Evolutionary conservation across 495 filamentous ascomycete genomes (phyloP).

Genomic region (Hypoxylon lenormandii): DNA sequence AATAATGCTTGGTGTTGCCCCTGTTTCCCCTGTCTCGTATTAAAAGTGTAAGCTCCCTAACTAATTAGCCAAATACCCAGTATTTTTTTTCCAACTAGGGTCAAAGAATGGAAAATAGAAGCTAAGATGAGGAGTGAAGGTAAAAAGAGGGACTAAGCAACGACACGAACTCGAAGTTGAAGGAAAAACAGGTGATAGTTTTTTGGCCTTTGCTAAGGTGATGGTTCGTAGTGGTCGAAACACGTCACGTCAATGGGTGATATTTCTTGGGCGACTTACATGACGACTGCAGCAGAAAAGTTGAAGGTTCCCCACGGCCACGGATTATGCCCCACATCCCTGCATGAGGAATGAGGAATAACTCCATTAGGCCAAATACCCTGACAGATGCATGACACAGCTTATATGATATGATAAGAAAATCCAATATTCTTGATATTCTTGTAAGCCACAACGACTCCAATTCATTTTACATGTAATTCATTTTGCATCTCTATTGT

Average conservation of each 20-base stretch:
- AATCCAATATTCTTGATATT: too few relatives aligned
- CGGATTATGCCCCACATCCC: constrained; percentile 16
- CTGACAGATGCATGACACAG: neutral
- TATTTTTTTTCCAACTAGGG: constrained; percentile 35
- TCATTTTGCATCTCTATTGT: too few relatives aligned
- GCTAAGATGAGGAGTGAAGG: constrained; percentile 2
- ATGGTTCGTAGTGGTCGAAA: constrained; percentile 28
- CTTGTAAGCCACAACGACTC: too few relatives aligned
- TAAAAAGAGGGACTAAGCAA: constrained; percentile 29
- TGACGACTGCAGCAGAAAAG: neutral
- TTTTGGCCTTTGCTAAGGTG: neutral
- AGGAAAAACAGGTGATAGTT: constrained; percentile 6
- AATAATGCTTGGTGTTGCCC: constrained; percentile 26
- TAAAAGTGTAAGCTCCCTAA: constrained; percentile 8
- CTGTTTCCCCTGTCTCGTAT: constrained; percentile 34
- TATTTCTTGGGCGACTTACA: neutral
- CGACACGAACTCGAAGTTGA: constrained; percentile 1
- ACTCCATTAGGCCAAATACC: neutral
- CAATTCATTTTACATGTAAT: too few relatives aligned
- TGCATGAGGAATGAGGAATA: constrained; percentile 10
- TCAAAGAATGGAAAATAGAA: constrained; percentile 30
- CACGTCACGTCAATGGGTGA: constrained; percentile 38
- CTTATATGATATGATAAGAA: neutral
- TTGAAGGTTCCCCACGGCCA: neutral
- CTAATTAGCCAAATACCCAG: constrained; percentile 25